phyloP scores from a whole-genome alignment of 129 eudicot genomes.

The Chrysanthemum seticuspe region DNA sequence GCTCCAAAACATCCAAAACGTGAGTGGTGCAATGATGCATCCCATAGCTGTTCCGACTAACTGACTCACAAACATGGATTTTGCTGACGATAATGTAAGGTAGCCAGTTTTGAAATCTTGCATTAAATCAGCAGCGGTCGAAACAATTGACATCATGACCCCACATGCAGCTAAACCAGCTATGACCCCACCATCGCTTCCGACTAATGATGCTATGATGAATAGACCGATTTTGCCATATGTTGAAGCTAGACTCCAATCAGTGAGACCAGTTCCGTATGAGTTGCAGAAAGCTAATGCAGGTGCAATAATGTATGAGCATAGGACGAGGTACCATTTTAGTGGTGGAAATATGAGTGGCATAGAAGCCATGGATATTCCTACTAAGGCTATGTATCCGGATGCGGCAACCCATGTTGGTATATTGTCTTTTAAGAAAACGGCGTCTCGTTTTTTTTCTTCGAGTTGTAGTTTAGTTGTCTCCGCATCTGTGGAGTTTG shows the following conservation, averaged over 20 bases:
- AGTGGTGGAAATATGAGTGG: constrained; percentile 85
- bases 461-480: constrained; percentile 38
- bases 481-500: constrained; percentile 42
- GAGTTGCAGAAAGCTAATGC: constrained; percentile 98
- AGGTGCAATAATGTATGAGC: constrained; percentile 76
- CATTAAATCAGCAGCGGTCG: constrained; percentile 92
- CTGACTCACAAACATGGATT: constrained; percentile 89
- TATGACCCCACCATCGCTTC: constrained; percentile 71
- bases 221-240: constrained; percentile 92
- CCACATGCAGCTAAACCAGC: constrained; percentile 93
- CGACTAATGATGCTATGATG: constrained; percentile 78
- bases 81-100: constrained; percentile 81
- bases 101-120: constrained; percentile 95
- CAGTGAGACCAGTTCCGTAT: constrained; percentile 94
- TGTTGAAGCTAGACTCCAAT: constrained; percentile 89
- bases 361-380: constrained; percentile 68
- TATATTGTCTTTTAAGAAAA: constrained; percentile 76
- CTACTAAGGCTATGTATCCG: constrained; percentile 73
- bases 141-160: constrained; percentile 87
- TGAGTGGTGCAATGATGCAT: constrained; percentile 80
- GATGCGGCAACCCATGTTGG: constrained; percentile 81
- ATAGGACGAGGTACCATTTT: constrained; percentile 83
- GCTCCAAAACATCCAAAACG: constrained; percentile 82
- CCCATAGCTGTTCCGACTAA: constrained; percentile 91
- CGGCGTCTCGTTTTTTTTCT: constrained; percentile 50